Percentiles rank a stretch among this genome's conserved stretches.
These are phyloP conservation scores for Populus hybrid DNA, from an alignment of 441 rosid species.

Conservation along the genomic window DNA sequence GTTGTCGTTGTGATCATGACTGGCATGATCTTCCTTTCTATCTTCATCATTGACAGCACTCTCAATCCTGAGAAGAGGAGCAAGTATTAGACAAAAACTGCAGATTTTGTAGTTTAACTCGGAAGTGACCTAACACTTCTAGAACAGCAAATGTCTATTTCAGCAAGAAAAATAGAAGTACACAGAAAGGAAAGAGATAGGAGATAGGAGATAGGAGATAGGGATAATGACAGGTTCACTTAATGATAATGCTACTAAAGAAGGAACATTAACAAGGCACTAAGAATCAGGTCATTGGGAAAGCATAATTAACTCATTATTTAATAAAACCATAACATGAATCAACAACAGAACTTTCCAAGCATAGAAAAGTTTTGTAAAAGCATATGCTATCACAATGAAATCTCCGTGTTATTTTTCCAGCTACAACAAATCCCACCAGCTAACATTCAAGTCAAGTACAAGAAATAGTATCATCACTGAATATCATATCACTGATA, in stretches of 20 bases:
- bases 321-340: neutral
- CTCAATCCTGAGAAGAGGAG: slow-evolving; percentile 60
- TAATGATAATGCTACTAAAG: neutral
- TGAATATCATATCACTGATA: no score
- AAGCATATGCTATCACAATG: no score
- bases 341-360: neutral
- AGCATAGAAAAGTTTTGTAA: neutral
- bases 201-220: neutral
- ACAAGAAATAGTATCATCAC: no score
- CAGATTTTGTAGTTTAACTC: neutral
- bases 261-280: neutral
- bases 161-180: neutral
- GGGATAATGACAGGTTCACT: neutral
- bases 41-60: slow-evolving; percentile 61
- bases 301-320: neutral
- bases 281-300: neutral
- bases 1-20: slow-evolving; percentile 23
- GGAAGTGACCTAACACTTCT: neutral
- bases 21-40: slow-evolving; percentile 40
- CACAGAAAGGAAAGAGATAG: neutral
- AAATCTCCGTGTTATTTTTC: no score
- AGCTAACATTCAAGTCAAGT: no score
- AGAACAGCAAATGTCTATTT: neutral
- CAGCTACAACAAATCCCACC: no score
- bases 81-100: slow-evolving; percentile 16